Conservation (phyloP, 331 rosid species). For the Dryas integrifolia region DNA sequence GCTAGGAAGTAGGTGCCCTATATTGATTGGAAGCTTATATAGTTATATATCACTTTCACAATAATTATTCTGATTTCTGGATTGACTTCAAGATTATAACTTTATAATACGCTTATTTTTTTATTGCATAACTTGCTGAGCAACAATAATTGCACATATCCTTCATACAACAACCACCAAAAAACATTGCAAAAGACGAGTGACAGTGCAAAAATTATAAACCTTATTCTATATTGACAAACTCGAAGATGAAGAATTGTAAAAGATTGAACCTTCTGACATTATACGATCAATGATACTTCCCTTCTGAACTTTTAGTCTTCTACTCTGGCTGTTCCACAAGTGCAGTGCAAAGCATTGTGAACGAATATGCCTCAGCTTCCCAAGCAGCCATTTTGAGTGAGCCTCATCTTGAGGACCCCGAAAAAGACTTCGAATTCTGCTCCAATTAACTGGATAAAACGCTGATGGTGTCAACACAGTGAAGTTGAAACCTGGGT, state of each 20-base stretch:
- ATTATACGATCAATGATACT: conserved; percentile 61
- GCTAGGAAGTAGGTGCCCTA: background rate
- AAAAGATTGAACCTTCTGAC: conserved; percentile 49
- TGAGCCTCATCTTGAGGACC: conserved; percentile 52
- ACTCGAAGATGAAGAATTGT: conserved; percentile 37
- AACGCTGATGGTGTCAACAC: conserved; percentile 72
- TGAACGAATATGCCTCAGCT: conserved; percentile 47
- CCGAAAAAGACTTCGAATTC: conserved; percentile 47
- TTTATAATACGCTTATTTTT: background rate
- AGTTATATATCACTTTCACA: conserved; percentile 2
- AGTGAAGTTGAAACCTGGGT: conserved; percentile 48
- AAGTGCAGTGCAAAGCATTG: conserved; percentile 66
- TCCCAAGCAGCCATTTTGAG: conserved; percentile 53
- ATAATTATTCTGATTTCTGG: background rate
- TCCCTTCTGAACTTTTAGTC: conserved; percentile 56
- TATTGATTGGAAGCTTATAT: background rate
- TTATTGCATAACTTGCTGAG: background rate
- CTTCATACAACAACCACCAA: background rate
- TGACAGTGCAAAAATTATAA: background rate
- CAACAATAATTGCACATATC: background rate
- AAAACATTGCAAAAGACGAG: conserved; percentile 7
- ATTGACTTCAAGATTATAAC: background rate
- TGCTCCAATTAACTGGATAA: conserved; percentile 84
- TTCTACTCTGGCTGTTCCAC: conserved; percentile 78
- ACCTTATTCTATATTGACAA: conserved; percentile 30